These are phyloP conservation scores for Epichloe hybrida DNA, from an alignment of 2,329 filamentous ascomycete genomes.

Conservation along the genomic window DNA sequence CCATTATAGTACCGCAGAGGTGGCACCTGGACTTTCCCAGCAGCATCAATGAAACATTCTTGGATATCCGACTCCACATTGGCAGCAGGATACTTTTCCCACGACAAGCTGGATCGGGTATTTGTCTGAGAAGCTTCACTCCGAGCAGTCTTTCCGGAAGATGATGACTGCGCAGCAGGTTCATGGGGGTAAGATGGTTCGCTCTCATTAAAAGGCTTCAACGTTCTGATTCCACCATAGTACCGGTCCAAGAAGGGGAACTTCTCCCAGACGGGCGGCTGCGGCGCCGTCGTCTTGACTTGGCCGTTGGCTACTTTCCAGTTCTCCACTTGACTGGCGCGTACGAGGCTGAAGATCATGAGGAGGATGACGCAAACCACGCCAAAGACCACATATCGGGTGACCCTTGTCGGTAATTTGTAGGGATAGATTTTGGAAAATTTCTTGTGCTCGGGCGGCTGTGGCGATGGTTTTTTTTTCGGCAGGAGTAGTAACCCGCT, in stretches of 20 bases:
- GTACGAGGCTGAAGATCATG: constrained; percentile 63
- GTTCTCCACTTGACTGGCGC: constrained; percentile 60
- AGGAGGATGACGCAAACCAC: constrained; percentile 57
- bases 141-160: constrained; percentile 9
- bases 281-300: constrained; percentile 31
- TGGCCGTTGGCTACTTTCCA: constrained; percentile 42
- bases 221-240: constrained; percentile 68
- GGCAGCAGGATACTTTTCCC: constrained; percentile 20
- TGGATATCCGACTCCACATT: constrained; percentile 39
- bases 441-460: constrained; percentile 9
- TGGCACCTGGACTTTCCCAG: constrained; percentile 53
- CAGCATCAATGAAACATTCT: constrained; percentile 66
- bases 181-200: constrained; percentile 73
- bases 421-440: constrained; percentile 30
- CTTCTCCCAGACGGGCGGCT: constrained; percentile 65
- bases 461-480: constrained; percentile 11
- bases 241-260: constrained; percentile 81
- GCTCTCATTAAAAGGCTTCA: constrained; percentile 54
- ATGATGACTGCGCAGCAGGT: constrained; percentile 16
- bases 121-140: constrained; percentile 4
- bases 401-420: constrained; percentile 56
- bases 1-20: constrained; percentile 61
- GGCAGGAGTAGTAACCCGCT: constrained; percentile 32
- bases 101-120: constrained; percentile 15
- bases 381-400: constrained; percentile 63